Base-by-base conservation (phyloP, 805 yeast species). In the Wickerhamiella spandovensis region DNA sequence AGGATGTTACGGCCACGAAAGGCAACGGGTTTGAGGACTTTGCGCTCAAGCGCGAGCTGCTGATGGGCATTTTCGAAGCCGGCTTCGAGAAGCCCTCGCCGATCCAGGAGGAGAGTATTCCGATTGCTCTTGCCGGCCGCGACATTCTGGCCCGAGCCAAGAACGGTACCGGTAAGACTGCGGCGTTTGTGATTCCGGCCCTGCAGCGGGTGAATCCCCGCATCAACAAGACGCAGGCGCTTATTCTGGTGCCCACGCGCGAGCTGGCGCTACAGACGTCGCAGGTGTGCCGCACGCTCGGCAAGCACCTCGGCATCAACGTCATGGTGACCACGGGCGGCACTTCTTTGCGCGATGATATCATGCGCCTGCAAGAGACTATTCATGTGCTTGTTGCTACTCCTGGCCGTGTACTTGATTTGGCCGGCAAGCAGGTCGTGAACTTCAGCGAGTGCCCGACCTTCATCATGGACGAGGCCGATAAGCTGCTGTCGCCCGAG, bases 281-380 rank as follows among this genome's bases (percentile, higher is more conserved):
- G 10, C 97, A 90, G 67, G 98, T 92, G 30, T 95, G 92, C 50
- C 83, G 90, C 68, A 89, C 97, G 12, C 74, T 92, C 55, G 97
- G 97, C 53, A 88, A 88, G 65, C 97, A 92, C 67, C 73, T 92
- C 67, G 90, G 88, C 30, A 73, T 88, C 57, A 82, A 89, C 64
- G 87, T 92, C 63, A 90, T 92, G 97, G 97, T 90, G 51, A 83
- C 97, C 68, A 92, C 97, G 12, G 98, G 98, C 67, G 98, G 98
- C 64, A 92, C 98, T 44, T 78, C 83, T 51, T 74, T 92, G 58
- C 82, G 84, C 69, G 98, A 92, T 69, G 98, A 92, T 68, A 90
- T 92, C 61, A 67, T 92, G 61, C 82, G 98, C 74, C 74, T 92
- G 61, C 79, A 84, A 61, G 97, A 90, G 48, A 82, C 95, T 12